phyloP scores from a whole-genome alignment of 2,329 filamentous ascomycete genomes.

The Colletotrichum liriopes region DNA sequence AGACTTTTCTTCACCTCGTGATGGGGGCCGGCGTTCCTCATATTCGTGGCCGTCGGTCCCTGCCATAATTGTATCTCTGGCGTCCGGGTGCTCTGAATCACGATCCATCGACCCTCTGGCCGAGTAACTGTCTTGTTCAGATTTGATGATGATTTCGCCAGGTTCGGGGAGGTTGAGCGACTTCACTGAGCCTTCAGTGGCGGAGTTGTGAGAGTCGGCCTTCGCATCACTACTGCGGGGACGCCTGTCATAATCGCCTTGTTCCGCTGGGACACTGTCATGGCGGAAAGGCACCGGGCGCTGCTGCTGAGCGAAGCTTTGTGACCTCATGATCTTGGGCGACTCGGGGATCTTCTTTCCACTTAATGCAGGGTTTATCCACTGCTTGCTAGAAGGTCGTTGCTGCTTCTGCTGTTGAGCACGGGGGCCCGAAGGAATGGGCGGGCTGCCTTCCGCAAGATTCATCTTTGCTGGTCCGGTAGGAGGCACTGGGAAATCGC shows the following conservation, averaged over 20 bases:
- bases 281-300: conserved; percentile 56
- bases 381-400: conserved; percentile 71
- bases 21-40: conserved; percentile 19
- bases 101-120: conserved; percentile 44
- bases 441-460: conserved; percentile 60
- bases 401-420: conserved; percentile 63
- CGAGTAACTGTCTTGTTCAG: conserved; percentile 58
- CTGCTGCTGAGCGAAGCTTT: conserved; percentile 63
- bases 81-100: conserved; percentile 31
- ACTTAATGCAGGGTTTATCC: conserved; percentile 68
- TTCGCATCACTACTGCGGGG: conserved; percentile 70
- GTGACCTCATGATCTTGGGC: conserved; percentile 66
- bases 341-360: conserved; percentile 67
- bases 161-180: conserved; percentile 62
- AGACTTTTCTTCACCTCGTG: conserved; percentile 22
- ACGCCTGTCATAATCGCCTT: conserved; percentile 60
- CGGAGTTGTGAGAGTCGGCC: conserved; percentile 56
- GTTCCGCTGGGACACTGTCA: conserved; percentile 55
- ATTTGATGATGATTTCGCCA: conserved; percentile 61
- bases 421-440: conserved; percentile 69
- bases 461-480: conserved; percentile 61
- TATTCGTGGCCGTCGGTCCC: conserved; percentile 30
- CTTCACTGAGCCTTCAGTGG: conserved; percentile 55
- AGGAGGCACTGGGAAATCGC: conserved; percentile 56
- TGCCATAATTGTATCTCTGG: conserved; percentile 33